phyloP scores from a whole-genome alignment of 768 basidiomycete species.

The Macrolepiota fuliginosa region DNA sequence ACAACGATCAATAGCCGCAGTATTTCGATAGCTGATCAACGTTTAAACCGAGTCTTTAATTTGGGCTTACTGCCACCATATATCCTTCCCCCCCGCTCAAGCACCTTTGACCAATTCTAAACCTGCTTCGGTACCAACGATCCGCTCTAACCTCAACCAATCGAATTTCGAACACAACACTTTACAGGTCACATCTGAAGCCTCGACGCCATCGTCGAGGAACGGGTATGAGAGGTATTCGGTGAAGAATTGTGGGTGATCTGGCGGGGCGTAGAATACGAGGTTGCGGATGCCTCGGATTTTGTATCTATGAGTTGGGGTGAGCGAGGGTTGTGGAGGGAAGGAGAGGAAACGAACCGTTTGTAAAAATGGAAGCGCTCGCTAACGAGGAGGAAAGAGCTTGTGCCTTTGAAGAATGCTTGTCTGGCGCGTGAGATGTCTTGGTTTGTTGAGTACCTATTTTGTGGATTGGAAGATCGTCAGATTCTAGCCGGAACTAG shows the following conservation, averaged over 20 bases:
- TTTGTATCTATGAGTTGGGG: slow-evolving; percentile 64
- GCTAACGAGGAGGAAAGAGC: slow-evolving; percentile 84
- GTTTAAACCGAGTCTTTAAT: too few relatives aligned
- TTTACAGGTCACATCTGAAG: slow-evolving; percentile 78
- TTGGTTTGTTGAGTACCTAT: slow-evolving; percentile 87
- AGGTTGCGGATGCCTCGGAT: slow-evolving; percentile 90
- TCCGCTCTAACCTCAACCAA: slow-evolving; percentile 81
- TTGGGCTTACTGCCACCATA: too few relatives aligned
- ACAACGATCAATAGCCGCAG: too few relatives aligned
- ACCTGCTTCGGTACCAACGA: slow-evolving; percentile 58
- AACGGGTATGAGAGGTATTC: slow-evolving; percentile 91
- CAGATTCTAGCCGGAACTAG: too few relatives aligned
- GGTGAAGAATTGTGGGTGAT: slow-evolving; percentile 89
- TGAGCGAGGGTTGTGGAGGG: not conserved
- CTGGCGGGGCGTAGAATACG: slow-evolving; percentile 90
- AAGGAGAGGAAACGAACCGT: slow-evolving; percentile 39
- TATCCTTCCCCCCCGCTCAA: not conserved
- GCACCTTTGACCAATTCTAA: slow-evolving; percentile 37
- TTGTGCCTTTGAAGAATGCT: slow-evolving; percentile 86
- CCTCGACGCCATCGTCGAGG: slow-evolving; percentile 84
- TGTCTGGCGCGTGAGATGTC: slow-evolving; percentile 94
- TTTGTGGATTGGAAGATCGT: not conserved
- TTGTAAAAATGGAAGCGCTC: slow-evolving; percentile 99
- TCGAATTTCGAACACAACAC: slow-evolving; percentile 90
- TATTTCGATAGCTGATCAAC: too few relatives aligned